Conservation (phyloP, 1,284 basidiomycete genomes). For the Sporisorium sorghi region DNA sequence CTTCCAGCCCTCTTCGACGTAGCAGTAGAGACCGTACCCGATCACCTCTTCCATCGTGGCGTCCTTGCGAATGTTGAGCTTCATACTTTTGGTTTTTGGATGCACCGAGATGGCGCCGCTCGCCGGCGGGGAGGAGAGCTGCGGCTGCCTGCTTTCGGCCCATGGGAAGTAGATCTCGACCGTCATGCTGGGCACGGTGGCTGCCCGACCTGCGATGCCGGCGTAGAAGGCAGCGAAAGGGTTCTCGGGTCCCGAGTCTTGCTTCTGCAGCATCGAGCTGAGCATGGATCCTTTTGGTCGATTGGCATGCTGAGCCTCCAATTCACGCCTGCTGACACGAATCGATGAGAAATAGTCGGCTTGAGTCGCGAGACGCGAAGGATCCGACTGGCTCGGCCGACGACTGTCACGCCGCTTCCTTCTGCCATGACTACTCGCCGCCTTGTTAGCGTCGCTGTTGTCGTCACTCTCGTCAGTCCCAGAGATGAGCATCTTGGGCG, state of each 20-base stretch:
- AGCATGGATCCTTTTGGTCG: slow-evolving; percentile 49
- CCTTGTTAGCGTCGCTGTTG: slow-evolving; percentile 23
- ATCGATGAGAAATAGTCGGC: slow-evolving; percentile 51
- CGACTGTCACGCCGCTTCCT: slow-evolving; percentile 20
- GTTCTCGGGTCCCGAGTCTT: slow-evolving; percentile 60
- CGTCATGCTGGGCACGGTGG: slow-evolving; percentile 71
- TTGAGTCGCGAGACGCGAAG: slow-evolving; percentile 17
- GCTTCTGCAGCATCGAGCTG: slow-evolving; percentile 49
- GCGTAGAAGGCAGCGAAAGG: slow-evolving; percentile 71
- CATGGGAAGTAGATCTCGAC: slow-evolving; percentile 90
- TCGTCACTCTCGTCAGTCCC: slow-evolving; percentile 41
- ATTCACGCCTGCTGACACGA: slow-evolving; percentile 29
- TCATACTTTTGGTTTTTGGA: slow-evolving; percentile 68
- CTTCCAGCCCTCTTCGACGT: slow-evolving; percentile 86
- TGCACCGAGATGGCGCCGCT: slow-evolving; percentile 53
- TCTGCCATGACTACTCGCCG: slow-evolving; percentile 7
- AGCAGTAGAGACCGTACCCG: slow-evolving; percentile 89
- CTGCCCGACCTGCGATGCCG: slow-evolving; percentile 69
- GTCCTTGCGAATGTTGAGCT: slow-evolving; percentile 81
- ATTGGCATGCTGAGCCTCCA: slow-evolving; percentile 46
- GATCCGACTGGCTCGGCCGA: slow-evolving; percentile 14
- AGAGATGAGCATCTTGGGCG: slow-evolving; percentile 39
- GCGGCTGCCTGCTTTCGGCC: slow-evolving; percentile 71
- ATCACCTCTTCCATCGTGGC: slow-evolving; percentile 95
- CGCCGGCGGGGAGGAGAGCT: slow-evolving; percentile 30